Evolutionary conservation across 2,329 filamentous ascomycete species (phyloP), one percentile per base, ranked within the genome.

Genomic region (Pyrenochaeta sp.): DNA sequence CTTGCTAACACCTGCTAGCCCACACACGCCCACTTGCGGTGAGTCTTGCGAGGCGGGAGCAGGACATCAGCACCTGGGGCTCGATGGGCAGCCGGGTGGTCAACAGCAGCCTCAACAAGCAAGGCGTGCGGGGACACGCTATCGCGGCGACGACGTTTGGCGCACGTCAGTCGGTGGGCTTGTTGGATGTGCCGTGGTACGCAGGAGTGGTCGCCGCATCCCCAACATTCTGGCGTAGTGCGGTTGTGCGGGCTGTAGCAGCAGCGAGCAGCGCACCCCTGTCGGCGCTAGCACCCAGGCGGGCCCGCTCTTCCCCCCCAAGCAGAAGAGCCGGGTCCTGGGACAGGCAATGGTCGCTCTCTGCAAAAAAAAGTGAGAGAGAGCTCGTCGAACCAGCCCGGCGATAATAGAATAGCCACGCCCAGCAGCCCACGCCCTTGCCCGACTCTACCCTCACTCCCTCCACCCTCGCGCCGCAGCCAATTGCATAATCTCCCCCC

Each of bases 361-460:
- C 50, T 54, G 48, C 56, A 63, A 72, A 72, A 72, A 72, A 72
- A 72, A 67, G 61, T 66, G 52, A 49, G 54, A 58, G 30, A 41
- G 17, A 53, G 51, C 58, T 49, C 40, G 54, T n/a, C n/a, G n/a
- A n/a, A n/a, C n/a, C n/a, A n/a, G n/a, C n/a, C 54, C 54, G 58
- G 54, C 58, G 54, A 63, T 55, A 55, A 64, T 67, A 60, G 53
- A 60, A 58, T 56, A 20, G 20, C 36, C 63, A 27, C 23, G 58
- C 58, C n/a, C n/a, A n/a, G n/a, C 61, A 56, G 56, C n/a, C n/a
- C 55, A 50, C 58, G 50, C 49, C 43, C 60, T 48, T 55, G n/a
- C 60, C 60, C 59, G 52, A 58, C 53, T 54, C 56, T 49, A 56
- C 54, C 50, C 58, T 56, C 62, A 47, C 57, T 58, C 49, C 54